A percentile compares a stretch with the other conserved stretches of the same genome.
Evolutionary conservation across 1,284 basidiomycete genomes (phyloP).

Genomic region (Vanrija humicola): DNA sequence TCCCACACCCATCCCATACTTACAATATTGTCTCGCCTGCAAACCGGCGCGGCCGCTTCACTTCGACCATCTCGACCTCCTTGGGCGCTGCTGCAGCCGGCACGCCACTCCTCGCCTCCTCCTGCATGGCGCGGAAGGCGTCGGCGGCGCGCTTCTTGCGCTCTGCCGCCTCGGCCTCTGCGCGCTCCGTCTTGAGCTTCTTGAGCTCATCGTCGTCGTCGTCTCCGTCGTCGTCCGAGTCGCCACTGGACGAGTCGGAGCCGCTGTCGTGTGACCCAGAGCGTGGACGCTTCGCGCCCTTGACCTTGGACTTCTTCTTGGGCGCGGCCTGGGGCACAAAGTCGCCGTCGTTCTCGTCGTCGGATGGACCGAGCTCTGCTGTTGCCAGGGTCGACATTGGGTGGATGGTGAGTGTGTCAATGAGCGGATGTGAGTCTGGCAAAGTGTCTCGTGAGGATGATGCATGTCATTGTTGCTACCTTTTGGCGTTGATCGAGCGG

Average conservation of each 20-base stretch:
- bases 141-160: constrained; percentile 12
- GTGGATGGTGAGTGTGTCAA: background rate
- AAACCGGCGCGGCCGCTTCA: constrained; percentile 40
- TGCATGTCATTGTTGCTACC: no score
- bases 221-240: constrained; percentile 6
- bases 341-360: constrained; percentile 34
- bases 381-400: constrained; percentile 41
- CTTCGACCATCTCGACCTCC: constrained; percentile 32
- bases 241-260: constrained; percentile 8
- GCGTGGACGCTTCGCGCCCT: constrained; percentile 8
- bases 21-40: constrained; percentile 46
- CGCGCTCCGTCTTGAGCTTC: constrained; percentile 21
- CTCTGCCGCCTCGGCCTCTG: constrained; percentile 15
- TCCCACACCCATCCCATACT: constrained; percentile 10
- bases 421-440: background rate
- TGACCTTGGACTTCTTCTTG: constrained; percentile 7
- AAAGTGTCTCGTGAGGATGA: background rate
- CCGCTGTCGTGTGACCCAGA: constrained; percentile 12
- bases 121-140: constrained; percentile 13
- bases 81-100: background rate
- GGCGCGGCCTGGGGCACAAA: constrained; percentile 25
- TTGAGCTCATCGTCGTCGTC: constrained; percentile 21
- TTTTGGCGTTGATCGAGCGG: background rate
- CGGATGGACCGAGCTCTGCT: constrained; percentile 31
- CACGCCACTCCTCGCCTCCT: background rate